Evolutionary conservation across 495 filamentous ascomycete species (phyloP).

Genomic region (Tuber melanosporum): DNA sequence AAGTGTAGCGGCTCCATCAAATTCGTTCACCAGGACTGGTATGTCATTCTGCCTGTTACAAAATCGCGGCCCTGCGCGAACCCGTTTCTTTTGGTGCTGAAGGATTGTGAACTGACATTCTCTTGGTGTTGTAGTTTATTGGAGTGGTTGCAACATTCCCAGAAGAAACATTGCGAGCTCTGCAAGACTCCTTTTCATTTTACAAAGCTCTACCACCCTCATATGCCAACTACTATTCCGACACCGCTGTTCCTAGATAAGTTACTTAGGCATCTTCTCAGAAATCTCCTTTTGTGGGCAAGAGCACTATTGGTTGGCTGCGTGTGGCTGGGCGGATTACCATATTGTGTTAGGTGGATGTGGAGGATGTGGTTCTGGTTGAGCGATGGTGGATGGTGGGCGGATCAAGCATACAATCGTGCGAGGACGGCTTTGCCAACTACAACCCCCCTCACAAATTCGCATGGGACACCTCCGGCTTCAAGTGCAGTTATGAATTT

Average conservation of each 20-base stretch:
- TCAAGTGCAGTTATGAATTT: slow-evolving; percentile 10
- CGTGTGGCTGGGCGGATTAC: slow-evolving; percentile 83
- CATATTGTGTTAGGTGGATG: slow-evolving; percentile 81
- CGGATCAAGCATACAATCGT: slow-evolving; percentile 19
- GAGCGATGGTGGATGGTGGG: slow-evolving; percentile 81
- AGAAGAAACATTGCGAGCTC: slow-evolving; percentile 98
- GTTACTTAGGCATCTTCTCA: slow-evolving; percentile 61
- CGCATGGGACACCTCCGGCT: not conserved
- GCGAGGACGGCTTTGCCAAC: slow-evolving; percentile 8
- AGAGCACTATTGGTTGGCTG: slow-evolving; percentile 69
- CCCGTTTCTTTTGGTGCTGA: not conserved
- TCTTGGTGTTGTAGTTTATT: slow-evolving; percentile 52
- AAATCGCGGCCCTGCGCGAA: not conserved
- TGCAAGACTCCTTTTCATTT: slow-evolving; percentile 98
- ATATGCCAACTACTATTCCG: slow-evolving; percentile 82
- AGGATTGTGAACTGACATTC: slow-evolving; percentile 8
- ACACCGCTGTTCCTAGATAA: slow-evolving; percentile 70
- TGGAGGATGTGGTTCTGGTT: slow-evolving; percentile 95
- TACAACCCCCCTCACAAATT: slow-evolving; percentile 6
- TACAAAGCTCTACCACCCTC: slow-evolving; percentile 89
- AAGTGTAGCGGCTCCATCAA: slow-evolving; percentile 98
- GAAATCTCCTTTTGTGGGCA: slow-evolving; percentile 66
- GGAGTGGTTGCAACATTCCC: slow-evolving; percentile 95
- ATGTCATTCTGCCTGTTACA: slow-evolving; percentile 7
- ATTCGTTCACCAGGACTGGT: slow-evolving; percentile 90